Evolutionary conservation across 2,329 filamentous ascomycete species (phyloP).

Genomic region (Venturia aucupariae): DNA sequence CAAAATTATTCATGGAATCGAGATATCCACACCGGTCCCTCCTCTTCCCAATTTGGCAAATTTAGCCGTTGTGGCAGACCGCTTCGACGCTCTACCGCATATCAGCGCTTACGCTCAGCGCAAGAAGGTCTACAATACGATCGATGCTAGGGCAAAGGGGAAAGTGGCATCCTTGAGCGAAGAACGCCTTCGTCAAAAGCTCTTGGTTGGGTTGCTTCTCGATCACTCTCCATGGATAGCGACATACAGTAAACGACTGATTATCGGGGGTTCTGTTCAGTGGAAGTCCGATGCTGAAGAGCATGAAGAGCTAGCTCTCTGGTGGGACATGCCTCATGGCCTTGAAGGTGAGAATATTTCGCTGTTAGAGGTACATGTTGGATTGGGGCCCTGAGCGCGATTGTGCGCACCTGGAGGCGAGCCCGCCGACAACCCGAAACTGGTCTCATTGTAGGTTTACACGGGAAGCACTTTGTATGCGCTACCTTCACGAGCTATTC

Average conservation of each 20-base stretch:
- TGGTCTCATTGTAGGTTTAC: background rate
- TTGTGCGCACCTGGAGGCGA: background rate
- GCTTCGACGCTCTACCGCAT: conserved; percentile 55
- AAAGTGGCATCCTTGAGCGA: conserved; percentile 39
- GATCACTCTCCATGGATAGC: conserved; percentile 53
- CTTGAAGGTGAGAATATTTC: conserved; percentile 46
- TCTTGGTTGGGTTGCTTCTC: conserved; percentile 57
- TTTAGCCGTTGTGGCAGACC: conserved; percentile 61
- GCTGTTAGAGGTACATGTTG: background rate
- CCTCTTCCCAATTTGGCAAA: conserved; percentile 58
- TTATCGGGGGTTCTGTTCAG: conserved; percentile 53
- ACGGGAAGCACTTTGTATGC: background rate
- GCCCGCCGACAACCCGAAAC: background rate
- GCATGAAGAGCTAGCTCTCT: conserved; percentile 40
- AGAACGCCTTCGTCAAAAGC: conserved; percentile 59
- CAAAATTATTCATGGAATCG: conserved; percentile 52
- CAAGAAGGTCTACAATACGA: conserved; percentile 32
- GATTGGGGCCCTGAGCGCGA: background rate
- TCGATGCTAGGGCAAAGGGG: conserved; percentile 36
- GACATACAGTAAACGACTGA: conserved; percentile 54
- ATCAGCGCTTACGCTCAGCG: conserved; percentile 47
- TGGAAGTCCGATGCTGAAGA: conserved; percentile 39
- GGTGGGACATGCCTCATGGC: conserved; percentile 64
- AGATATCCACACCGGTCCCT: conserved; percentile 36
- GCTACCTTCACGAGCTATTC: too few relatives aligned